Conservation (phyloP, 352 stramenopile genomes). For the Globisporangium echinulatum region DNA sequence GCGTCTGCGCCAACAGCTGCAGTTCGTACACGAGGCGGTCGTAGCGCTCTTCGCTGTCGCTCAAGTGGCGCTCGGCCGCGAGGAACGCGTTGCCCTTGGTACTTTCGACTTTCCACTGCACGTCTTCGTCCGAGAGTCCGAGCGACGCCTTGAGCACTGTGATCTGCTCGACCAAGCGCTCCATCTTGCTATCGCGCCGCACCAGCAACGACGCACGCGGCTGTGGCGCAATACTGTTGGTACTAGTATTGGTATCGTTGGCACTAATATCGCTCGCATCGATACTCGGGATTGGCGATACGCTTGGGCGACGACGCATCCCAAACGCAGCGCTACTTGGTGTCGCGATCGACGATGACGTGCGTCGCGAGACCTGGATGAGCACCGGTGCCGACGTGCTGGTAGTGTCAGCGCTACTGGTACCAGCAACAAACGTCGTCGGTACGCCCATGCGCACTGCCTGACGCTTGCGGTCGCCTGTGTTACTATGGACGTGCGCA, state of each 20-base stretch:
- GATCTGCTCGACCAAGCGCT: constrained; percentile 66
- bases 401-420: background rate
- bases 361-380: constrained; percentile 50
- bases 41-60: constrained; percentile 56
- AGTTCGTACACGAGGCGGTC: constrained; percentile 63
- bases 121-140: constrained; percentile 67
- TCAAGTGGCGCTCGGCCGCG: constrained; percentile 43
- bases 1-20: constrained; percentile 40
- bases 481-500: background rate
- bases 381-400: constrained; percentile 20
- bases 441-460: constrained; percentile 8
- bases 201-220: constrained; percentile 23
- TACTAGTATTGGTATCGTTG: background rate
- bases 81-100: constrained; percentile 68
- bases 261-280: background rate
- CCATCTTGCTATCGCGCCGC: constrained; percentile 49
- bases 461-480: constrained; percentile 4
- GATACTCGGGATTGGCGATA: constrained; percentile 35
- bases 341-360: constrained; percentile 40
- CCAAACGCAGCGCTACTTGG: constrained; percentile 22
- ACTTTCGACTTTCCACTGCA: constrained; percentile 76
- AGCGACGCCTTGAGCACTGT: constrained; percentile 67
- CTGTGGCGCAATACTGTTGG: background rate
- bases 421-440: background rate
- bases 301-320: constrained; percentile 37